Base-by-base conservation (phyloP, 371 early-diverging fungal genomes). In the Amoeboaphelidium protococcarum region DNA sequence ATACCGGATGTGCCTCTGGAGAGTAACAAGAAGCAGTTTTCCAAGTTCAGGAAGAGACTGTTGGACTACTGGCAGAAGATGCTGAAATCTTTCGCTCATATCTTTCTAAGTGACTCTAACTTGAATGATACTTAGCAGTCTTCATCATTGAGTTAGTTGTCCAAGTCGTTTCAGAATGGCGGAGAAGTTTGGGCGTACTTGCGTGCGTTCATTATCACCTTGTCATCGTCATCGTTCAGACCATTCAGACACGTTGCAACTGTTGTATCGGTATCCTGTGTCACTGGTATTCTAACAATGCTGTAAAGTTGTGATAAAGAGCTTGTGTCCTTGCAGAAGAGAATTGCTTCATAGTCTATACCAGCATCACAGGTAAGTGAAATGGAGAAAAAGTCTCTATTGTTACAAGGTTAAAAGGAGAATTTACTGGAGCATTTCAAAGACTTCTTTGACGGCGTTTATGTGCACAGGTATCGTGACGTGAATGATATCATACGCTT, bases 211-310 rank as follows among this genome's bases (percentile, higher is more conserved):
- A 53, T 63, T 16, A 49, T 48, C 2, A 44, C 58, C 10, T 56
- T 67, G 60, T 53, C 54, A 20, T 58, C 62, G 12, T 79, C 82
- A 1, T 48, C 70, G 0, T 82, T 79, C 57, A 72, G 88, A 19
- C 82, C 89, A 13, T 82, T 92, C 59, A 72, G 92, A 12, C 88
- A 90, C 53, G 82, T 82, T 1, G 72, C 88, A 2, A 78, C 88
- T 0, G 54, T 72, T 1, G 59, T 74, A 2, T 68, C 76, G 10
- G 69, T 85, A 23, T 61, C 63, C 13, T 47, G 80, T 12, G 56
- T 68, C 47, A 63, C 71, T 2, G 63, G 68, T 16, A 61, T 87
- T 24, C n/a, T n/a, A n/a, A n/a, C n/a, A n/a, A n/a, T n/a, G n/a
- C n/a, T n/a, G n/a, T n/a, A n/a, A 63, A 13, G 51, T 61, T 42